A percentile compares a stretch with the other conserved stretches of the same genome.
Conservation (phyloP, 1,139 yeast genomes). For the Magnusiomyces paraingens region DNA sequence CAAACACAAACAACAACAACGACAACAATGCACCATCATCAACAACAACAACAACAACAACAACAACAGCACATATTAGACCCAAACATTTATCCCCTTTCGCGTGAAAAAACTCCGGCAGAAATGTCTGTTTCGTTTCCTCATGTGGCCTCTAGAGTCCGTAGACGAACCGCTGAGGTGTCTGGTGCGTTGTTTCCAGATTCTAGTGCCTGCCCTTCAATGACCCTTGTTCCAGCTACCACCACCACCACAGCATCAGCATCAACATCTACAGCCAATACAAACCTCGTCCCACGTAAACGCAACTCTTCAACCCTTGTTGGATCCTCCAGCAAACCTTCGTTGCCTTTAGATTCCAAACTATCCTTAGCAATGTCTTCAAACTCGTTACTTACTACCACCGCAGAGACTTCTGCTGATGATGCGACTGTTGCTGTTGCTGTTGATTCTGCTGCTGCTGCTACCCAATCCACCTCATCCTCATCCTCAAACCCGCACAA, state of each 20-base stretch:
- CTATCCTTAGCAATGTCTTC: too few species aligned
- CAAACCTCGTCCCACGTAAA: background rate
- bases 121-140: background rate
- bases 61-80: background rate
- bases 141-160: background rate
- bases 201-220: background rate
- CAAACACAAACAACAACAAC: too few species aligned
- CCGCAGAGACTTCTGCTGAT: background rate
- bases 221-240: background rate
- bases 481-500: background rate
- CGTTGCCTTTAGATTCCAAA: too few species aligned
- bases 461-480: background rate
- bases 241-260: background rate
- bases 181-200: background rate
- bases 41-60: too few species aligned
- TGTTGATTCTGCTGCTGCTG: background rate
- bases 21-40: too few species aligned
- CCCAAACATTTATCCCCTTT: background rate
- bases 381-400: background rate
- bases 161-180: background rate
- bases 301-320: background rate
- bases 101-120: background rate
- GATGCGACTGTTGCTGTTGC: background rate
- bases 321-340: too few species aligned
- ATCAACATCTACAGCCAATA: background rate